These are phyloP conservation scores for Cyanodermella asteris DNA, from an alignment of 2,329 filamentous ascomycete species.

Conservation along the genomic window DNA sequence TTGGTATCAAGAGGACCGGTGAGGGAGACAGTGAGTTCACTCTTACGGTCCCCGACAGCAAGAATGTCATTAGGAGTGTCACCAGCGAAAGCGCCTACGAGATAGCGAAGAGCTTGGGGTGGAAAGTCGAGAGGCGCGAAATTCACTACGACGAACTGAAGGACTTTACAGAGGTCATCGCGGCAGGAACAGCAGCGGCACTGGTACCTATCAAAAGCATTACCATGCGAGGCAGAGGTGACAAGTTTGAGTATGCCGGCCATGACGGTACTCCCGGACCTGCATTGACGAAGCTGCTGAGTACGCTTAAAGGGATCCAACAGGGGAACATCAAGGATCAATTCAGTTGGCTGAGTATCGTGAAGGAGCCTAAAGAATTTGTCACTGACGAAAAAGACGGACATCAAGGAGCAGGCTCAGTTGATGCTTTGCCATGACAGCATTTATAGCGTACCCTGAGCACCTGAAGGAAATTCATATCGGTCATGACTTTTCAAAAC, in stretches of 20 bases:
- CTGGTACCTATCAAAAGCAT: constrained; percentile 85
- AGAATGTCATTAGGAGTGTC: constrained; percentile 69
- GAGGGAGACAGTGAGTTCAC: constrained; percentile 34
- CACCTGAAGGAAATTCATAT: no score
- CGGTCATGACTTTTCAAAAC: no score
- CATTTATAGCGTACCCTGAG: no score
- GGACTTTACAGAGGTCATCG: constrained; percentile 59
- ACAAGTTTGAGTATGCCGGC: constrained; percentile 33
- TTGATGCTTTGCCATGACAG: no score
- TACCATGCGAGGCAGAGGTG: constrained; percentile 39
- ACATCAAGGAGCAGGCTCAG: no score
- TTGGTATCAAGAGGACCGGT: constrained; percentile 47
- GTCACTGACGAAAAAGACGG: no score
- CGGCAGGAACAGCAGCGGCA: constrained; percentile 75
- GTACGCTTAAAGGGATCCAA: constrained; percentile 67
- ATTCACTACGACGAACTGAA: constrained; percentile 38
- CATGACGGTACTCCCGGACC: constrained; percentile 49
- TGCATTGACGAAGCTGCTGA: constrained; percentile 48
- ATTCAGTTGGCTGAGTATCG: constrained; percentile 44
- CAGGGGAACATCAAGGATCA: constrained; percentile 54
- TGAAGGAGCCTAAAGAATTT: constrained; percentile 11
- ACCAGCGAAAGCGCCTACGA: constrained; percentile 59
- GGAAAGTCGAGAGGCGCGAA: constrained; percentile 56
- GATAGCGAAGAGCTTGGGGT: constrained; percentile 59
- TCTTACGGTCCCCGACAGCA: constrained; percentile 69